Evolutionary conservation across 176 grass and related monocot species (phyloP), one percentile per base, ranked within the genome.

Genomic region (Triticum monococcum): DNA sequence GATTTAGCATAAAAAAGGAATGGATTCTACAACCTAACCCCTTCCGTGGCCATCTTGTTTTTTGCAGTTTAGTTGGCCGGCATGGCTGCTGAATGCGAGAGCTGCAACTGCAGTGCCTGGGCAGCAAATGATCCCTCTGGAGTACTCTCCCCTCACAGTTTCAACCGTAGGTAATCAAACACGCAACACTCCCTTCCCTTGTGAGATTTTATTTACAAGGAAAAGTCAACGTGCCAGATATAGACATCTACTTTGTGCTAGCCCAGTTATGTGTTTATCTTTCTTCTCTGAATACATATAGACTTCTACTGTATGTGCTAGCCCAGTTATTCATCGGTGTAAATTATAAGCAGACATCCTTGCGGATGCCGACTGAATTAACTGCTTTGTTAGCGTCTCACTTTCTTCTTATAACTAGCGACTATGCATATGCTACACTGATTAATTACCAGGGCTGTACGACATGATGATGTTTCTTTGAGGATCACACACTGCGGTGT

Each of bases 401-500:
- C 13, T 68, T 54, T 56, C 36, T 22, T 84, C 60, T 16, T 35
- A 35, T 4, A 14, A 36, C 12, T 32, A 17, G 0, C 16, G 68
- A 40, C 68, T 38, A 59, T 83, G 48, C 20, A 17, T 65, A 61
- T 40, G 33, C 7, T 79, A 18, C n/a, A 8, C 32, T 73, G 16
- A 17, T 64, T 72, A 1, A 41, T 85, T 89, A 79, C 33, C 79
- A 93, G 91, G 69, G 32, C 59, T 67, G 75, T 91, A 32, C 30
- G 57, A 10, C 84, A 57, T 38, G 73, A 89, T 2, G 95, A 97
- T 86, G 23, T 97, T 79, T 92, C 92, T 7, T 26, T 97, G 77
- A 91, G 83, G 60, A 97, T 97, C 81, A 91, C 78, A 17, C 79
- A 94, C 35, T 92, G 95, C 65, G 95, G 95, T 75, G 87, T 97